Percentiles rank a stretch among this genome's conserved stretches.
Conservation (phyloP, 116 monocot genomes). For the Cymodocea nodosa region DNA sequence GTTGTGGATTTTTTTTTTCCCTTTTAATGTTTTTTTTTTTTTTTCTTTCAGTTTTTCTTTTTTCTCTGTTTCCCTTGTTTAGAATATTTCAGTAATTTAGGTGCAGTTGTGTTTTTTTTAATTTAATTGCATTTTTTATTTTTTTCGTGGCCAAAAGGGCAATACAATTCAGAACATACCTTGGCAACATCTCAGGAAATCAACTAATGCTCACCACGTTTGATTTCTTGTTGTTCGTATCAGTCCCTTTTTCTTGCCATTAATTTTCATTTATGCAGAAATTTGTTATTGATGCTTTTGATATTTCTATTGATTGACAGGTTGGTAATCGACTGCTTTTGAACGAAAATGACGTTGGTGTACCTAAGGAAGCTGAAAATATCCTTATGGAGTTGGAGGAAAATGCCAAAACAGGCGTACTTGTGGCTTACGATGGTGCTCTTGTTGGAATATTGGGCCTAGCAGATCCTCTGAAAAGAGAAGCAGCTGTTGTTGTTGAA, state of each 20-base stretch:
- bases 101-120: no score
- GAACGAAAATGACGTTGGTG: slow-evolving; percentile 39
- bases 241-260: background rate
- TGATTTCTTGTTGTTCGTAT: no score
- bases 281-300: background rate
- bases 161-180: no score
- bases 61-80: no score
- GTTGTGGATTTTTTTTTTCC: no score
- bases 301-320: slow-evolving; percentile 15
- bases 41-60: no score
- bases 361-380: slow-evolving; percentile 62
- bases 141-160: no score
- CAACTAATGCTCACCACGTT: no score
- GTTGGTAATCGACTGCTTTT: slow-evolving; percentile 71
- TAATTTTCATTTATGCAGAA: background rate
- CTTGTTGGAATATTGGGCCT: slow-evolving; percentile 65
- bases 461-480: slow-evolving; percentile 89
- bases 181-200: no score
- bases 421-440: slow-evolving; percentile 60
- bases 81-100: no score
- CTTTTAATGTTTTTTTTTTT: no score
- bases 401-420: slow-evolving; percentile 70
- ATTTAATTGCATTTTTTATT: no score
- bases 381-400: slow-evolving; percentile 61
- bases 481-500: slow-evolving; percentile 86